Evolutionary conservation across 2,329 filamentous ascomycete species (phyloP), one percentile per base, ranked within the genome.

Genomic region (Alternaria gansuensis): DNA sequence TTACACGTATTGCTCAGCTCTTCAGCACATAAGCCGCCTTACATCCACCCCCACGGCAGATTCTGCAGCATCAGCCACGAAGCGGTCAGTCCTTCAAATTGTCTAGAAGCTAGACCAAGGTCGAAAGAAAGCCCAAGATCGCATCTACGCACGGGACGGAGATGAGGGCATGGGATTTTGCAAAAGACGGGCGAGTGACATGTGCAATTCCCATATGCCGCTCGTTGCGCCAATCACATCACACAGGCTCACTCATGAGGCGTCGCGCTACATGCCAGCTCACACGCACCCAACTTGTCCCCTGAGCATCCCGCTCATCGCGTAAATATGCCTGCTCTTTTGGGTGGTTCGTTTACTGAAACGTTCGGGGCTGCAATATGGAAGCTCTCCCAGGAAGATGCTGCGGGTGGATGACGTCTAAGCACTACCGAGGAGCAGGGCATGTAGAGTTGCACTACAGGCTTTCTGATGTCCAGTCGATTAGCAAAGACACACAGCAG

Each of bases 141-240:
- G 28, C 17, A 28, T 34, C 11, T 49, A 26, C 17, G 37, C 51
- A 54, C 56, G 51, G 51, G 37, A 54, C 43, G 57, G 57, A 59
- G 21, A 59, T 59, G 57, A 56, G 17, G 29, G 17, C 28, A 55
- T 59, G 46, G 46, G 45, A 51, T 51, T 29, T 28, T 39, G 34
- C 33, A 37, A 28, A 8, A 46, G 34, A 26, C 49, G 52, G 14
- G 33, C 46, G 45, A 23, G 33, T 23, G 5, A 41, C 14, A 34
- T 41, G 11, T 13, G 26, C 17, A 21, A 29, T 31, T 44, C 56
- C 13, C 23, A 51, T 33, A 40, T 23, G 34, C 14, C 37, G 37
- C 37, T 28, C 31, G 29, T 28, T 24, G 50, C 28, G 44, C 55
- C 36, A 34, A 57, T 57, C 28, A 48, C 13, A 26, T 33, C 23